Evolutionary conservation across 2,329 filamentous ascomycete species (phyloP).

Genomic region (Neofusicoccum sp.): DNA sequence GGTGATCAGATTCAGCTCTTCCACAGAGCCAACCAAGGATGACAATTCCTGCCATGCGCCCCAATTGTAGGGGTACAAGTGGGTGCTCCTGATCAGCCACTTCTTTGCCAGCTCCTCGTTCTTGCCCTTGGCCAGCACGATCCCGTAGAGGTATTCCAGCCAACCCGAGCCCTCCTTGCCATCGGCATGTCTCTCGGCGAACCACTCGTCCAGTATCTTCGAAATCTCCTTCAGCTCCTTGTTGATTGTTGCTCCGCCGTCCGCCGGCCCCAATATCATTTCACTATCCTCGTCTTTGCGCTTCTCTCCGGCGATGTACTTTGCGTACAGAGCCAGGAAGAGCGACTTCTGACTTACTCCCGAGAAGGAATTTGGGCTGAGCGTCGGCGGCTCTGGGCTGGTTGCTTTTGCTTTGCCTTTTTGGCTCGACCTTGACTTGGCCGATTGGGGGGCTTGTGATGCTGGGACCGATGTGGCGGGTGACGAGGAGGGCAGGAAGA

Average conservation of each 20-base stretch:
- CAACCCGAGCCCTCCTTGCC: slow-evolving; percentile 74
- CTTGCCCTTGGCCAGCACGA: slow-evolving; percentile 85
- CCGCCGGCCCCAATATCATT: slow-evolving; percentile 92
- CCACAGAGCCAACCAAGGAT: slow-evolving; percentile 71
- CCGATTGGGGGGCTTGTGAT: slow-evolving; percentile 29
- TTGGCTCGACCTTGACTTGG: slow-evolving; percentile 36
- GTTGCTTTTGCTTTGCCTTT: slow-evolving; percentile 61
- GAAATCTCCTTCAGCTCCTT: slow-evolving; percentile 77
- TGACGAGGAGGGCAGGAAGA: slow-evolving; percentile 79
- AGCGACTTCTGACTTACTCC: slow-evolving; percentile 82
- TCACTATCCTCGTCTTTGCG: slow-evolving; percentile 94
- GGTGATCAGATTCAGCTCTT: slow-evolving; percentile 76
- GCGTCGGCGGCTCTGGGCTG: slow-evolving; percentile 32
- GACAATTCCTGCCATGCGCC: slow-evolving; percentile 93
- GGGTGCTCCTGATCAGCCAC: slow-evolving; percentile 84
- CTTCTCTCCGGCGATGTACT: slow-evolving; percentile 91
- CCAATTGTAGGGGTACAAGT: slow-evolving; percentile 94
- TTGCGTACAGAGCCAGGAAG: slow-evolving; percentile 89
- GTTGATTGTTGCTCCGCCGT: slow-evolving; percentile 80
- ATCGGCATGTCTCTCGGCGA: slow-evolving; percentile 60
- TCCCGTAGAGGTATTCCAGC: slow-evolving; percentile 89
- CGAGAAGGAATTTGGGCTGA: slow-evolving; percentile 38
- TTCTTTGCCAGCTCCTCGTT: slow-evolving; percentile 82
- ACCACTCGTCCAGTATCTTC: slow-evolving; percentile 76
- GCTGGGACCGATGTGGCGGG: slow-evolving; percentile 59